These are phyloP conservation scores for Ambrosia trifida DNA, from an alignment of 129 eudicot species.

Conservation along the genomic window DNA sequence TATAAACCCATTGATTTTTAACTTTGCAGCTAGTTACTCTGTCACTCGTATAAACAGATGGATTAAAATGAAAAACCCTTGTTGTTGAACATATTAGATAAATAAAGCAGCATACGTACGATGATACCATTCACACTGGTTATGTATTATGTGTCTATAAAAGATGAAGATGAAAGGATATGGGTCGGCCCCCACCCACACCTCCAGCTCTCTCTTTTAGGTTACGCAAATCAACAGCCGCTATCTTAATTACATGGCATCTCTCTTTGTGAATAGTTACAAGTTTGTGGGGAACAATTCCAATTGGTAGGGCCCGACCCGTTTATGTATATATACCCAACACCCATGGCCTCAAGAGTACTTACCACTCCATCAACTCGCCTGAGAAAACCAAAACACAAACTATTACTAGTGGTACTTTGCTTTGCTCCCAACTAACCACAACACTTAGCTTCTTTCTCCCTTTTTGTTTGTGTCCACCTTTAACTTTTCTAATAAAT, in stretches of 20 bases:
- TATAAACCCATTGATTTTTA: no score
- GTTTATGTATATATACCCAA: constrained; percentile 34
- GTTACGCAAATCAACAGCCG: constrained; percentile 27
- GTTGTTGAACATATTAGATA: not conserved
- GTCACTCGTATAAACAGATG: no score
- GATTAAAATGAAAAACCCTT: no score
- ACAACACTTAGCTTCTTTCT: constrained; percentile 13
- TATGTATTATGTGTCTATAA: constrained; percentile 29
- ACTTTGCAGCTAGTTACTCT: no score
- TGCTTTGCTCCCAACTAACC: constrained; percentile 38
- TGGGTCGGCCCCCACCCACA: constrained; percentile 34
- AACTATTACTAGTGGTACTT: constrained; percentile 32
- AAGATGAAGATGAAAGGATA: constrained; percentile 22
- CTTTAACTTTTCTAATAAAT: constrained; percentile 21
- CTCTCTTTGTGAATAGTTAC: constrained; percentile 20
- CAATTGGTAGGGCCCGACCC: constrained; percentile 35
- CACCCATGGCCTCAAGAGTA: constrained; percentile 29
- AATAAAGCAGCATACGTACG: not conserved
- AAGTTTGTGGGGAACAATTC: constrained; percentile 19
- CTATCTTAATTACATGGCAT: constrained; percentile 25
- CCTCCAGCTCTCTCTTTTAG: not conserved
- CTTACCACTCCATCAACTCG: constrained; percentile 16
- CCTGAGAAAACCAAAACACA: constrained; percentile 39
- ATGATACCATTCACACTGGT: constrained; percentile 17
- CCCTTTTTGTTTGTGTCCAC: constrained; percentile 27